Conservation (phyloP, 2,329 filamentous ascomycete genomes). For the Magnaporthales sp. region DNA sequence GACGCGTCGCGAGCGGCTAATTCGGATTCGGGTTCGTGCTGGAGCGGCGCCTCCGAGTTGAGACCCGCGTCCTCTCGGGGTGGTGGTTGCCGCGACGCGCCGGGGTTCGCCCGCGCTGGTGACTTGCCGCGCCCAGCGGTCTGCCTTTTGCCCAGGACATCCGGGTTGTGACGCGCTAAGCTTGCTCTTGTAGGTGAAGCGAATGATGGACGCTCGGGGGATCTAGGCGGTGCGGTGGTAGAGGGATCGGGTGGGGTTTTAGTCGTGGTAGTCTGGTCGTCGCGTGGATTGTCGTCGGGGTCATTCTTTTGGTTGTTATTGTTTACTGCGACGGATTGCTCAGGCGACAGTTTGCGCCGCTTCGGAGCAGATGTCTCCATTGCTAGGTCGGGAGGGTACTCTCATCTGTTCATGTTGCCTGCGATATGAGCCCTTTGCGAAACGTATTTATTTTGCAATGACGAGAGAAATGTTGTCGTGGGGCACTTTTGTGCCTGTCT, state of each 20-base stretch:
- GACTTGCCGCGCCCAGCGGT: not conserved
- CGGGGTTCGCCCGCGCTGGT: slow-evolving; percentile 7
- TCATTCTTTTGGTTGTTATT: slow-evolving; percentile 8
- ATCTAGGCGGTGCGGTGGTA: slow-evolving; percentile 11
- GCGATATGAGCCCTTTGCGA: not conserved
- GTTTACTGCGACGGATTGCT: slow-evolving; percentile 30
- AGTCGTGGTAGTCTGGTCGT: slow-evolving; percentile 18
- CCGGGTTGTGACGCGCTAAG: slow-evolving; percentile 51
- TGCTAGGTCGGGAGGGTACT: not conserved
- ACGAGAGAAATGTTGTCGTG: not conserved
- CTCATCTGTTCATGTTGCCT: not conserved
- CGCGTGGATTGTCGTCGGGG: slow-evolving; percentile 10
- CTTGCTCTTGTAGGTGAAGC: slow-evolving; percentile 60
- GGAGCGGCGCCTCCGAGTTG: slow-evolving; percentile 20
- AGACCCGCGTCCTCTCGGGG: not conserved
- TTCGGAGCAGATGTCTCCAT: slow-evolving; percentile 55
- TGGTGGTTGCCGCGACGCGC: slow-evolving; percentile 4
- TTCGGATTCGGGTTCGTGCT: slow-evolving; percentile 15
- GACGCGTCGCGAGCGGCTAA: slow-evolving; percentile 3
- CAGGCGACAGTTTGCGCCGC: slow-evolving; percentile 53
- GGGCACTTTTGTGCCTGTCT: not conserved
- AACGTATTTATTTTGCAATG: not conserved
- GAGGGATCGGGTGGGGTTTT: slow-evolving; percentile 24
- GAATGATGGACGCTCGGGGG: slow-evolving; percentile 42
- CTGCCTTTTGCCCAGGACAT: slow-evolving; percentile 36